These are phyloP conservation scores for Stereum hirsutum DNA, from an alignment of 1,284 basidiomycete species.

Conservation along the genomic window DNA sequence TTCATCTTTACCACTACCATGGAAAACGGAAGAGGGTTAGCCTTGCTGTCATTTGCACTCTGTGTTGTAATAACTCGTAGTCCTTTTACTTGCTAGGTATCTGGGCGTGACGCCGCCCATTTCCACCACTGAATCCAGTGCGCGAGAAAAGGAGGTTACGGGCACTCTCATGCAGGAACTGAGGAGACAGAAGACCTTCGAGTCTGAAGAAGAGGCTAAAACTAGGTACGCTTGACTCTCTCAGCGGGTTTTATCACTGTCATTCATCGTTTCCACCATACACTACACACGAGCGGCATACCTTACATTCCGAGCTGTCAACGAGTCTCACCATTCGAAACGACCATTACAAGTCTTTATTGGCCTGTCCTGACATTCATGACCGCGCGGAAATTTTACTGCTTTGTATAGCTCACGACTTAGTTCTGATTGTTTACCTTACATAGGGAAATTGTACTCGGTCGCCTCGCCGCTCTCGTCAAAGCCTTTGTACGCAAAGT, in stretches of 20 bases:
- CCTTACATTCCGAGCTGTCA: no score
- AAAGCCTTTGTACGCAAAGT: constrained; percentile 91
- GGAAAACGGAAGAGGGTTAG: constrained; percentile 10
- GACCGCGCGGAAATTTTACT: no score
- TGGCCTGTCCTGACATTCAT: no score
- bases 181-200: constrained; percentile 80
- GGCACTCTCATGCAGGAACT: constrained; percentile 85
- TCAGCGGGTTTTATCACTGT: no score
- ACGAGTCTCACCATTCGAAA: no score
- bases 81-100: constrained; percentile 33
- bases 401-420: no score
- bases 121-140: constrained; percentile 66
- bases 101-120: constrained; percentile 89
- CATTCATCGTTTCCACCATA: no score
- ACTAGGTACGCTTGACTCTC: constrained; percentile 80
- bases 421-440: no score
- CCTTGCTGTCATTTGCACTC: not conserved
- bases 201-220: constrained; percentile 83
- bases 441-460: constrained; percentile 92
- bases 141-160: constrained; percentile 78
- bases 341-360: no score
- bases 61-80: not conserved
- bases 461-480: constrained; percentile 83
- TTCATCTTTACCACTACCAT: no score
- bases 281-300: no score